Base-by-base conservation (phyloP, 208 protist genomes). In the Lotmaria passim region DNA sequence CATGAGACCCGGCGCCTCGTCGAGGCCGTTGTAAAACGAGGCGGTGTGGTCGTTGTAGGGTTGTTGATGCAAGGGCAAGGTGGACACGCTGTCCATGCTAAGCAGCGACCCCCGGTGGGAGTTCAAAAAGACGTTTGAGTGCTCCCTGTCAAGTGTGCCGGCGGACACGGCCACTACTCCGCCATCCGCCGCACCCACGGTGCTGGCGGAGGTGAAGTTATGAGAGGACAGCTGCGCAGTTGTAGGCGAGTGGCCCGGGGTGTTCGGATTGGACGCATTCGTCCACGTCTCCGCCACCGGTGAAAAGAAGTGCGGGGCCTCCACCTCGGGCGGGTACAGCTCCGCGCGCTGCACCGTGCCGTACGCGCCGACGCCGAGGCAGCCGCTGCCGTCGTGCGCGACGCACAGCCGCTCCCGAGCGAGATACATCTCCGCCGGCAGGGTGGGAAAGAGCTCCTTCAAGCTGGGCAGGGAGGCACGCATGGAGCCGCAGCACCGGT, bases 331-430 rank as follows among this genome's bases (percentile, higher is more conserved):
- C 11, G 76, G 73, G 69, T 90, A 86, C 41, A 93, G 78, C 78
- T 93, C 81, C 21, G 80, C 87, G 36, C 74, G 82, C 51, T 89
- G 47, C 31, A 93, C 87, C 19, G 72, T 75, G 17, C 82, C 87
- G 67, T 86, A 93, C 23, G 85, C 71, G 3, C 87, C 87, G 21
- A 69, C 70, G 10, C 87, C 87, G 10, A 90, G 65, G 39, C 73
- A 60, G 33, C 63, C 23, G 36, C 58, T 41, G 26, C 41, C 15
- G 24, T 77, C 69, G 38, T 71, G 21, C 33, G 62, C 51, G 26
- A 89, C 52, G 50, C 51, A 73, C 53, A 87, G 53, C 21, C 84
- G 73, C 28, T 81, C 83, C n/a, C 73, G 74, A 34, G 81, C 44
- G 44, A 93, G 61, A 52, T 85, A 69, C 38, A 86, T 59, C 17